phyloP scores from a whole-genome alignment of 106 monocot species.

The Narthecium ossifragum region DNA sequence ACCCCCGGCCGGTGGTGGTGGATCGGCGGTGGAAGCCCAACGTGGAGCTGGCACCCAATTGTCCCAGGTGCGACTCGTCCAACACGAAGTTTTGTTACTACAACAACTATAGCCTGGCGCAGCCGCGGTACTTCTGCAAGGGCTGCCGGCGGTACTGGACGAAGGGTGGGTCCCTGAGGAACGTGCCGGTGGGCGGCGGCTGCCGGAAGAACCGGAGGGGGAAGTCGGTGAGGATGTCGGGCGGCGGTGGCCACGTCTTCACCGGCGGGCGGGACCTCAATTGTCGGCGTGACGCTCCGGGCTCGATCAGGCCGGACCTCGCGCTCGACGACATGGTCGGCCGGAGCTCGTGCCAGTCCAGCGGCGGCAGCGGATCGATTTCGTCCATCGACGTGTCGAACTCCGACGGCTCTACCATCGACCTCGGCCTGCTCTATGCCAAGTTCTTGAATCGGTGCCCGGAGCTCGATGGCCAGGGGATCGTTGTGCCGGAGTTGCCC shows the following conservation, averaged over 20 bases:
- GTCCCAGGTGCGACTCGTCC: conserved; percentile 83
- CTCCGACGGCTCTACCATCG: conserved; percentile 22
- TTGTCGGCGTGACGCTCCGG: background rate
- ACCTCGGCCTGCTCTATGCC: conserved; percentile 27
- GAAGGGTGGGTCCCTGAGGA: conserved; percentile 81
- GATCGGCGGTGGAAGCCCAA: conserved; percentile 42
- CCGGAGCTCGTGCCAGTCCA: conserved; percentile 9
- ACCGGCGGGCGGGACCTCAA: background rate
- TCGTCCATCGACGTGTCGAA: conserved; percentile 5
- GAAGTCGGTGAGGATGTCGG: conserved; percentile 1
- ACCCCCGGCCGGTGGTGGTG: conserved; percentile 1
- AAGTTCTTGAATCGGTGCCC: conserved; percentile 28
- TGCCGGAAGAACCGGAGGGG: conserved; percentile 54
- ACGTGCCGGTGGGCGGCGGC: conserved; percentile 77
- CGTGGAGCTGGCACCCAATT: conserved; percentile 54
- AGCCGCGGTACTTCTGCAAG: conserved; percentile 94
- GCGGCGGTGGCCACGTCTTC: background rate
- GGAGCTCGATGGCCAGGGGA: background rate
- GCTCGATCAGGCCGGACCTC: conserved; percentile 18
- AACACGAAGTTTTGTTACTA: conserved; percentile 99
- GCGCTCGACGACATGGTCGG: conserved; percentile 29
- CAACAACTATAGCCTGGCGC: conserved; percentile 93
- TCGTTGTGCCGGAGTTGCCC: background rate
- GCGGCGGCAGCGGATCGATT: background rate
- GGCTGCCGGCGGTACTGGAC: conserved; percentile 90